A percentile compares a stretch with the other conserved stretches of the same genome.
These are phyloP conservation scores for Psilocybe sp. DNA, from an alignment of 768 basidiomycete species.

Conservation along the genomic window DNA sequence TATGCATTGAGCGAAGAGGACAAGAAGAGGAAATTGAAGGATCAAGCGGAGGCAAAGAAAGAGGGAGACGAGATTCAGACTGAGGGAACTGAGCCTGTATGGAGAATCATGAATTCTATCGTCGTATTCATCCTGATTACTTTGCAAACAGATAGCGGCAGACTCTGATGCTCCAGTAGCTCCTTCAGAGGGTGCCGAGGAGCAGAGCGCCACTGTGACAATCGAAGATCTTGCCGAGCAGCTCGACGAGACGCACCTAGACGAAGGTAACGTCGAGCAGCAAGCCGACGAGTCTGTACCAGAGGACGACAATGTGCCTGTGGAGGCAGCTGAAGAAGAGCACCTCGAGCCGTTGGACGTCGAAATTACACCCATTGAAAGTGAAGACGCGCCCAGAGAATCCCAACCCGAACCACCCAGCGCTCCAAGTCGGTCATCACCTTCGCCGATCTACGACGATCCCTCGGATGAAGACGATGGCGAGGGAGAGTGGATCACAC, in stretches of 20 bases:
- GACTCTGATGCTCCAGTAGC: conserved; percentile 1
- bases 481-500: conserved; percentile 97
- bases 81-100: conserved; percentile 1
- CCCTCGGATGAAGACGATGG: conserved; percentile 78
- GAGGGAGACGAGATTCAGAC: conserved; percentile 14
- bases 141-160: conserved; percentile 28
- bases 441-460: conserved; percentile 61
- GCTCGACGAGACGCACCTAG: conserved; percentile 10
- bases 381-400: conserved; percentile 10
- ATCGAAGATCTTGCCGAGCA: conserved; percentile 15
- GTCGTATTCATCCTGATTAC: conserved; percentile 14
- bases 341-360: conserved; percentile 40
- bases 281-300: conserved; percentile 10
- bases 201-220: conserved; percentile 5
- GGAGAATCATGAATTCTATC: not conserved
- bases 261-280: conserved; percentile 12
- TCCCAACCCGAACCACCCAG: conserved; percentile 9
- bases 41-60: conserved; percentile 14
- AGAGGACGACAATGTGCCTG: conserved; percentile 7
- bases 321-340: conserved; percentile 7
- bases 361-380: conserved; percentile 36
- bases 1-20: conserved; percentile 67
- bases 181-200: conserved; percentile 1
- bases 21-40: conserved; percentile 30
- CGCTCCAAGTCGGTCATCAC: conserved; percentile 17